Conservation (phyloP, 345 rosid species). For the Euphorbia pulcherrima region DNA sequence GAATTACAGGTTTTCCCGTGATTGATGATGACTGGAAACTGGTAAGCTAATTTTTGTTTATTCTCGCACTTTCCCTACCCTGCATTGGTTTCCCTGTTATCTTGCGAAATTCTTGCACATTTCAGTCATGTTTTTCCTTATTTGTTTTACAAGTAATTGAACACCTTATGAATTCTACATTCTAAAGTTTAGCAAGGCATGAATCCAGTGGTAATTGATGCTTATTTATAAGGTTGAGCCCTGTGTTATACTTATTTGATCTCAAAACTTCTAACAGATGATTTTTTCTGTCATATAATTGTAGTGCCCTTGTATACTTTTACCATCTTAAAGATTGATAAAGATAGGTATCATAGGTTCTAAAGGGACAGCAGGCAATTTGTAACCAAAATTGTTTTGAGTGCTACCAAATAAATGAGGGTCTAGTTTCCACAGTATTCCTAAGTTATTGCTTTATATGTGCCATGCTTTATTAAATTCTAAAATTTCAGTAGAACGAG, state of each 20-base stretch:
- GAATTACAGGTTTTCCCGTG: constrained; percentile 89
- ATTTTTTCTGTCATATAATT: background rate
- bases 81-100: too few relatives aligned
- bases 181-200: background rate
- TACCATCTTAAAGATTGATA: background rate
- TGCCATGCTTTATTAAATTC: background rate
- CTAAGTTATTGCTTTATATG: constrained; percentile 1
- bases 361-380: background rate
- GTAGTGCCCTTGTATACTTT: background rate
- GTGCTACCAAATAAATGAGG: background rate
- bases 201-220: too few relatives aligned
- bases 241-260: too few relatives aligned
- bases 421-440: too few relatives aligned
- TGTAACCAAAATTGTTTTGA: background rate
- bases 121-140: background rate
- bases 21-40: constrained; percentile 80
- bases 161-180: background rate
- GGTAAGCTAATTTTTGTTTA: constrained; percentile 36
- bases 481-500: background rate
- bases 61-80: background rate
- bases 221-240: too few relatives aligned
- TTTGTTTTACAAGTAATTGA: background rate
- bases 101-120: background rate
- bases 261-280: too few relatives aligned
- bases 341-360: background rate